Evolutionary conservation across 106 monocot genomes (phyloP), one percentile per base, ranked within the genome.

Genomic region (Platanthera guangdongensis): DNA sequence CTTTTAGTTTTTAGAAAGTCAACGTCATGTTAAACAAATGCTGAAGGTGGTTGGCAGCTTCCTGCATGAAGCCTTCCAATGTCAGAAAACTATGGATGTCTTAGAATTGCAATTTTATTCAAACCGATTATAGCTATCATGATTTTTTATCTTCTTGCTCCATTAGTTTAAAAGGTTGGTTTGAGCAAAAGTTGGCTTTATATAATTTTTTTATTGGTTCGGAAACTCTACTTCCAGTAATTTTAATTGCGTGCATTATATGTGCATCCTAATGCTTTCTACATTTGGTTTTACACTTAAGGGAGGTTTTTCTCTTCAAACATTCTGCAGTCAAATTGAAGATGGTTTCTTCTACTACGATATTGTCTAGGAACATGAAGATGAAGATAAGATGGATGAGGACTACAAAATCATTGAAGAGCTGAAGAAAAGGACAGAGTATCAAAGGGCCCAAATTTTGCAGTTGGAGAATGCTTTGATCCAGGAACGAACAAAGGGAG

Each of bases 331-430:
- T 83, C 70, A 75, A 84, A 85, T 86, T 85, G 79, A 82, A 82
- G 85, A 87, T 87, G 81, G 82, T 86, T 88, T 84, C 81, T 83
- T 86, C 78, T 88, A 79, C 77, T 84, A 79, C 82, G 82, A 68
- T 75, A 78, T 86, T 83, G 77, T 85, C 68, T 85, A 95, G 94
- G 94, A 94, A 87, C 85, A 85, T 76, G 94, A 91, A 85, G 94
- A 94, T 52, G 87, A 89, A 25, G 90, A 91, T 79, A 97, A 94
- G 86, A 91, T 94, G 94, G 94, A 97, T 74, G 97, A 97, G 80
- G 97, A 97, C 73, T 86, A 77, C 82, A 94, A 89, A 72, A 74
- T 85, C 45, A 94, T 97, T 75, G 97, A 94, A 82, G 91, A 97
- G 57, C 86, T 97, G 64, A 55, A 79, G 16, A 74, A 82, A 76